These are phyloP conservation scores for Gossypium schwendimanii DNA, from an alignment of 441 rosid species.

Conservation along the genomic window DNA sequence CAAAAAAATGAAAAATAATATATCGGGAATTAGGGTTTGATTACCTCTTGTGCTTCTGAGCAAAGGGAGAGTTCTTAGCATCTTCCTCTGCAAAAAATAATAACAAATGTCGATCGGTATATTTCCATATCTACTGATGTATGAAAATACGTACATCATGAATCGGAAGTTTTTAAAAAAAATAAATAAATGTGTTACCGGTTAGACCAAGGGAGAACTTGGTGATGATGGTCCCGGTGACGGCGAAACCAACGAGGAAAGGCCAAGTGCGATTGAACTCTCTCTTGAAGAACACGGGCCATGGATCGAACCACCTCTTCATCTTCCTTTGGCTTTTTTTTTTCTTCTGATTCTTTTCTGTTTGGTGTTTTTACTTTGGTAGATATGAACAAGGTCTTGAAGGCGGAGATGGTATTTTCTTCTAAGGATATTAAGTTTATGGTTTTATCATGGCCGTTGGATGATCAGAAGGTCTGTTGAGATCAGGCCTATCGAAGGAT, in stretches of 20 bases:
- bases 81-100: slow-evolving; percentile 65
- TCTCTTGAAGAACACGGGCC: slow-evolving; percentile 92
- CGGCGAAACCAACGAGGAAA: slow-evolving; percentile 76
- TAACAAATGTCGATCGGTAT: background rate
- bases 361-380: background rate
- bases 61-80: slow-evolving; percentile 71
- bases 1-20: background rate
- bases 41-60: slow-evolving; percentile 66
- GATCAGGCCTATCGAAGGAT: background rate
- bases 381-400: background rate
- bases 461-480: background rate
- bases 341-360: background rate
- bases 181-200: slow-evolving; percentile 30
- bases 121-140: background rate
- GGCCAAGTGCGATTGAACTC: slow-evolving; percentile 87
- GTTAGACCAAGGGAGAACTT: slow-evolving; percentile 64
- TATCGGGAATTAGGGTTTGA: slow-evolving; percentile 7
- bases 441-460: slow-evolving; percentile 5
- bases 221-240: slow-evolving; percentile 69
- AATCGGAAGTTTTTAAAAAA: background rate
- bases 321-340: background rate
- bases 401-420: background rate
- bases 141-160: background rate
- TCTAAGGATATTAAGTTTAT: background rate
- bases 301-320: slow-evolving; percentile 77